phyloP scores from a whole-genome alignment of 208 protist genomes.

The Naegleria fowleri region DNA sequence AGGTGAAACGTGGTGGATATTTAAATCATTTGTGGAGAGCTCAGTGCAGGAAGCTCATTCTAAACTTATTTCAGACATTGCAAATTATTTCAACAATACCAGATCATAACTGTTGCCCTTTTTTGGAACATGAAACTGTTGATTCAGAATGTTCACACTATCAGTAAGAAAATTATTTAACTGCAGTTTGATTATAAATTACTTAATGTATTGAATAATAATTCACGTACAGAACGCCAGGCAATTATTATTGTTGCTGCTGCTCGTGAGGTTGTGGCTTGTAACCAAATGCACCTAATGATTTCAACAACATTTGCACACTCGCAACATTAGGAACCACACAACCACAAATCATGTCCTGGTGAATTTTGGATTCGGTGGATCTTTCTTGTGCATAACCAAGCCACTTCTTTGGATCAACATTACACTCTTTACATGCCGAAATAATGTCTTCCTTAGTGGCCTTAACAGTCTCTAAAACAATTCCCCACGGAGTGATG shows the following conservation, averaged over 20 bases:
- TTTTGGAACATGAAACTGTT: too few species aligned
- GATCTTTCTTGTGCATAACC: background rate
- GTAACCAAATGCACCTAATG: background rate
- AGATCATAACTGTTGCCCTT: too few species aligned
- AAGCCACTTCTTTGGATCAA: background rate
- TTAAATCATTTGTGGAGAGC: background rate
- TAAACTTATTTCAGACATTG: background rate
- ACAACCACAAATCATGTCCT: background rate
- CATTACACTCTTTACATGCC: background rate
- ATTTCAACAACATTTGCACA: background rate
- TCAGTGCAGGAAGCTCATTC: background rate
- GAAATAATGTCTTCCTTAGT: background rate
- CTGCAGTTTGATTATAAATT: too few species aligned
- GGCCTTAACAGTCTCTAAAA: background rate
- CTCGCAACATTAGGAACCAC: background rate
- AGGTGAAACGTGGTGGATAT: background rate
- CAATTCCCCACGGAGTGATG: background rate
- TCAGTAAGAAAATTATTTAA: too few species aligned
- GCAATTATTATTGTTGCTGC: too few species aligned
- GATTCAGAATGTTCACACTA: too few species aligned
- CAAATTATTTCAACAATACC: background rate
- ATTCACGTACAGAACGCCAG: too few species aligned
- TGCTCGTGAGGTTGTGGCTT: too few species aligned
- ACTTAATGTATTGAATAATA: too few species aligned
- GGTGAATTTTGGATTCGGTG: background rate